phyloP scores from a whole-genome alignment of 2,329 filamentous ascomycete genomes.

The Fusarium tuaranense region DNA sequence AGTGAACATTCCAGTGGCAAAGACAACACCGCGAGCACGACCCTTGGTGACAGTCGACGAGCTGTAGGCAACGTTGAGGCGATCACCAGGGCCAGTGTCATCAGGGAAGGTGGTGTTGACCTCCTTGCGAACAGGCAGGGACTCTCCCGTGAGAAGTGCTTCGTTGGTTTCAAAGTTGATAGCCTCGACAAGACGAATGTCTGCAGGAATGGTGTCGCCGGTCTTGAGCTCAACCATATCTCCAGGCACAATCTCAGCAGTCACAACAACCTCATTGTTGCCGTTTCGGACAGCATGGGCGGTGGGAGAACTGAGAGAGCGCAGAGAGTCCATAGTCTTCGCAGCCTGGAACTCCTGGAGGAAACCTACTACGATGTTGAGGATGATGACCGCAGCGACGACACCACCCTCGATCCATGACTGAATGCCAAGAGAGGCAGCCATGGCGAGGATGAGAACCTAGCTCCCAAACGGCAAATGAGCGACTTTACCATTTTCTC shows the following conservation, averaged over 20 bases:
- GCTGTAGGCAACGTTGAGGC: conserved; percentile 72
- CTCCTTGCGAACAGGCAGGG: conserved; percentile 69
- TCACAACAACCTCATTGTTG: conserved; percentile 52
- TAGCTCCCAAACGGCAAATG: conserved; percentile 40
- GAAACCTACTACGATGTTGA: conserved; percentile 68
- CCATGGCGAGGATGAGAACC: conserved; percentile 68
- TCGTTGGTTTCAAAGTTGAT: conserved; percentile 78
- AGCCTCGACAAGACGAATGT: conserved; percentile 66
- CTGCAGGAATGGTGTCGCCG: conserved; percentile 72
- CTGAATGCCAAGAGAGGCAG: conserved; percentile 67
- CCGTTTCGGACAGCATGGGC: conserved; percentile 58
- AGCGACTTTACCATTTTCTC: conserved; percentile 32
- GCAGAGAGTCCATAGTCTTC: conserved; percentile 62
- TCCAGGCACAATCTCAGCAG: conserved; percentile 64
- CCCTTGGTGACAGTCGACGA: conserved; percentile 73
- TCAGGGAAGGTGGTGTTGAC: conserved; percentile 55
- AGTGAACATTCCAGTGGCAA: conserved; percentile 71
- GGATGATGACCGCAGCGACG: conserved; percentile 65
- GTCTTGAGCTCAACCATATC: conserved; percentile 67
- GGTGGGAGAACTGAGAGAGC: conserved; percentile 57
- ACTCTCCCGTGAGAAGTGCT: conserved; percentile 73
- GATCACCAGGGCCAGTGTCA: conserved; percentile 64
- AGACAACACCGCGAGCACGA: conserved; percentile 69
- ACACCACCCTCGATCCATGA: conserved; percentile 73
- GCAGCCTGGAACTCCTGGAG: conserved; percentile 60